Evolutionary conservation across 2,329 filamentous ascomycete genomes (phyloP), one percentile per base, ranked within the genome.

Genomic region (Hypoxylon sp.): DNA sequence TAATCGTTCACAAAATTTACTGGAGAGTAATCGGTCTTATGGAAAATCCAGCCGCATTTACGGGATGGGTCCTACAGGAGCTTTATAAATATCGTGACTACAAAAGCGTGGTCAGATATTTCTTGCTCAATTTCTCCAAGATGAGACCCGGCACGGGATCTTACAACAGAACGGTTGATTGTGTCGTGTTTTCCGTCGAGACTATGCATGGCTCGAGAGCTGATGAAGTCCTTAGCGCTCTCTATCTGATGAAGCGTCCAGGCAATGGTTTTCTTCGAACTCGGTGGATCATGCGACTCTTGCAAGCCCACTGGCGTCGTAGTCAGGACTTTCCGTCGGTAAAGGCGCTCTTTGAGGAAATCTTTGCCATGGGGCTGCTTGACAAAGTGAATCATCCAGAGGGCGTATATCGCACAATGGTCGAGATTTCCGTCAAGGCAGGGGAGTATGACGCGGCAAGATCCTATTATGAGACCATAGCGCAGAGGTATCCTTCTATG

Each of bases 401-500:
- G 38, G 75, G 70, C 7, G 61, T 79, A 6, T 82, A 80, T 64
- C 77, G 80, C 21, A 71, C 78, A 43, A 81, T 84, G 79, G 69
- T 82, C 4, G 80, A 83, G 61, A 73, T 83, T 28, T 74, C 80
- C 0, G 70, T 82, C 10, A 77, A 79, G 55, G 79, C 80, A 1
- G 78, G 71, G 5, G 67, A 80, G 21, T 48, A 73, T 21, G 63
- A 63, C 13, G 67, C 75, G n/a, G 79, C 81, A n/a, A 68, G 75
- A 25, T 65, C 59, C 0, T 79, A 79, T 34, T 75, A 77, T 13
- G 60, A 73, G 1, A 67, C 73, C n/a, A 70, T 79, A 5, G 60
- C 77, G 1, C 49, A 61, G 1, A 56, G 72, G 6, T 67, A 77
- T 21, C 76, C 78, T 1, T 36, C 66, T 0, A 72, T 78, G 43